Base-by-base conservation (phyloP, 2,329 filamentous ascomycete species). In the Tolypocladium tropicale region DNA sequence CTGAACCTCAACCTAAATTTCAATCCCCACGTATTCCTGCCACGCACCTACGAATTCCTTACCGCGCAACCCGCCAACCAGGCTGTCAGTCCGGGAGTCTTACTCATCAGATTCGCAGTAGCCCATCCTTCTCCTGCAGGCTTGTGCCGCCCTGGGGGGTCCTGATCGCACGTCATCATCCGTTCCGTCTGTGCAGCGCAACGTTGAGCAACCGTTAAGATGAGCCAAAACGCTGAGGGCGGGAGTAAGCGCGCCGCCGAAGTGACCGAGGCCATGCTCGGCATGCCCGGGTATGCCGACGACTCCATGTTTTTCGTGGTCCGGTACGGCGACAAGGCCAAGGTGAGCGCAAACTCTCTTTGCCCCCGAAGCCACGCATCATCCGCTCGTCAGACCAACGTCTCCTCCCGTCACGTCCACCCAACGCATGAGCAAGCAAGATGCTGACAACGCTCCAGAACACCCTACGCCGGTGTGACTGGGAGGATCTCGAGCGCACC, bases 231-330 rank as follows among this genome's bases (percentile, higher is more conserved):
- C 11, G 25, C 5, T 3, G 52, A 57, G 16, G 57, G 39, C 10
- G 66, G 64, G 6, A 57, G 57, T 6, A 62, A 63, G 52, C 64
- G 66, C 23, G 67, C 67, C 1, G 49, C 59, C 9, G 67, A 68
- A 7, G 55, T 69, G 28, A 60, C 59, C 56, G 58, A 64, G 10
- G 62, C 63, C 39, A 62, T 67, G 62, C 61, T 67, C 11, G 56
- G 53, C 23, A 50, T 67, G 1, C 62, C 66, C 1, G 65, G 62
- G 21, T 69, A 68, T 39, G 64, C 63, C 11, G 63, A 68, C 53
- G 66, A 69, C 56, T 64, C 63, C 28, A 61, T 69, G 59, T 59
- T 69, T 52, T 67, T 65, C 41, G 58, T 68, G 6, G 54, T 65
- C 16, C 64, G 67, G 36, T 68, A 67, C 48, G 56, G 62, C 2